A percentile compares a stretch with the other conserved stretches of the same genome.
Conservation (phyloP, 139 green algal genomes). For the Yamagishiella unicocca region DNA sequence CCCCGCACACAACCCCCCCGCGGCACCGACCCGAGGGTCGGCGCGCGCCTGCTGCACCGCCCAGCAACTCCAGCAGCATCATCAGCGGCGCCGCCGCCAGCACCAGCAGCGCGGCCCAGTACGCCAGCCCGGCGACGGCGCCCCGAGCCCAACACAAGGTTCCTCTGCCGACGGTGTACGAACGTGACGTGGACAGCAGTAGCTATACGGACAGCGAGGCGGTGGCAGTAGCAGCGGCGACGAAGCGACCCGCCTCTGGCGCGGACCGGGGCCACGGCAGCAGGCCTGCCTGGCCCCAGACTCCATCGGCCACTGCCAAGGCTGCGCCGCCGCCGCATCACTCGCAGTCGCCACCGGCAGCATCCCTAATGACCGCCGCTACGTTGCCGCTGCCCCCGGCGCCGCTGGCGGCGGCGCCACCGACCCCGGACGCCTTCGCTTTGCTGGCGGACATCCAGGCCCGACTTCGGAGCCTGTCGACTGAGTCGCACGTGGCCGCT, state of each 20-base stretch:
- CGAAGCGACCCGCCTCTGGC: too few relatives aligned
- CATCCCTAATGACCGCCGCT: too few relatives aligned
- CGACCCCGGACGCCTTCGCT: neutral
- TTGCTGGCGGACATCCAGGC: constrained; percentile 33
- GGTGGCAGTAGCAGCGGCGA: neutral
- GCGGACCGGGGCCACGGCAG: neutral
- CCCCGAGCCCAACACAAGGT: neutral
- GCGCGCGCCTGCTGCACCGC: neutral
- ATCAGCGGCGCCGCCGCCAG: neutral
- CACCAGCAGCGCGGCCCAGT: neutral
- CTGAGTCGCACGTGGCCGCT: neutral
- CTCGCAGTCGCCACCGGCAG: neutral
- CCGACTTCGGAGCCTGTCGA: constrained; percentile 10
- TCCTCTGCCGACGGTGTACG: constrained; percentile 37
- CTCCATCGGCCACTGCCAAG: neutral
- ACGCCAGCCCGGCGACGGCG: neutral
- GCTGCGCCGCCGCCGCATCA: too few relatives aligned
- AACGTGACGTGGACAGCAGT: constrained; percentile 1
- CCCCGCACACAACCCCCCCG: neutral
- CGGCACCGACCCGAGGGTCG: neutral
- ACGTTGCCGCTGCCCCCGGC: too few relatives aligned
- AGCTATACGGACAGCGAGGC: neutral
- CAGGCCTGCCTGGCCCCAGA: neutral
- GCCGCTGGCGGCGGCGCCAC: neutral
- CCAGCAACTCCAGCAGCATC: neutral